Percentiles rank a stretch among this genome's conserved stretches.
Evolutionary conservation across 129 eudicot genomes (phyloP).

Genomic region (Flaveria sonorensis): DNA sequence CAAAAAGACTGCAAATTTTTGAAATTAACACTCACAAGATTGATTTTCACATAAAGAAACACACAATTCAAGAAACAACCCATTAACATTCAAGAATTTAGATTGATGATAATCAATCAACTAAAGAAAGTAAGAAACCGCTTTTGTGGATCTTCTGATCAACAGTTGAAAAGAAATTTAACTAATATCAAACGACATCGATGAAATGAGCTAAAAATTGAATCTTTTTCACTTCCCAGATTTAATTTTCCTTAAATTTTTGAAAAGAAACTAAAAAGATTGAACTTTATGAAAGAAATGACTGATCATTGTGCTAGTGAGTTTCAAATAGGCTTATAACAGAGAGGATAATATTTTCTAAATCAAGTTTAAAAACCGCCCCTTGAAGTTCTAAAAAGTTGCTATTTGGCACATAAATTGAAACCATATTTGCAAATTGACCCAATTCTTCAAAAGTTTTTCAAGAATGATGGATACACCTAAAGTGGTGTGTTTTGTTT

Average conservation of each 20-base stretch:
- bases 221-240: conserved; percentile 36
- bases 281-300: conserved; percentile 31
- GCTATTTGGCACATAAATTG: conserved; percentile 10
- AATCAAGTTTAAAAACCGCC: conserved; percentile 19
- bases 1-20: conserved; percentile 24
- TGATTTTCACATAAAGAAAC: neutral
- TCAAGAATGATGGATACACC: conserved; percentile 25
- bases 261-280: conserved; percentile 18
- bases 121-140: neutral
- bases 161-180: conserved; percentile 32
- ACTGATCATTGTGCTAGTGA: conserved; percentile 22
- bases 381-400: conserved; percentile 25
- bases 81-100: conserved; percentile 35
- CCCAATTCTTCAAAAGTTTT: neutral
- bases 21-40: conserved; percentile 7
- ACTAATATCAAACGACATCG: conserved; percentile 81
- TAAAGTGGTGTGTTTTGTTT: conserved; percentile 28
- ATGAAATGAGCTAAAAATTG: conserved; percentile 34
- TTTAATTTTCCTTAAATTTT: conserved; percentile 29
- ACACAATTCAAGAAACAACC: conserved; percentile 27
- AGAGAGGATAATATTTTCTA: conserved; percentile 34
- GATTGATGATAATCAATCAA: neutral
- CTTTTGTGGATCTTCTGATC: conserved; percentile 38
- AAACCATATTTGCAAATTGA: conserved; percentile 23
- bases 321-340: conserved; percentile 48